phyloP scores from a whole-genome alignment of 257 asterid genomes.

The Cordia subcordata region DNA sequence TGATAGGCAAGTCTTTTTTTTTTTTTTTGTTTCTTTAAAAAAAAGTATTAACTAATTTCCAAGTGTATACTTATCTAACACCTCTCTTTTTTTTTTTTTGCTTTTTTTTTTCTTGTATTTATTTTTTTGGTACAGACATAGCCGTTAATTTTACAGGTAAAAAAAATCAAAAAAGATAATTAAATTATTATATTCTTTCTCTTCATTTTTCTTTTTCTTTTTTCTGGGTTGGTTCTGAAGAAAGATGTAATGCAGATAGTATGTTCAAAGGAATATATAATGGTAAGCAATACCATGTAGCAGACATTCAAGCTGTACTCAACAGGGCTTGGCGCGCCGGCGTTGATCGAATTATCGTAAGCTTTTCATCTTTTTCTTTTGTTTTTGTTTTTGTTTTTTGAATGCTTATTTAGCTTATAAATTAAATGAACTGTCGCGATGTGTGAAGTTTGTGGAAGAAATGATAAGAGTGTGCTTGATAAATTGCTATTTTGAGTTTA shows the following conservation, averaged over 20 bases:
- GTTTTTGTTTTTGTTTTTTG: too few species aligned
- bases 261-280: constrained; percentile 94
- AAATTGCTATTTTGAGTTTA: too few species aligned
- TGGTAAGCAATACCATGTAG: constrained; percentile 76
- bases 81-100: constrained; percentile 1
- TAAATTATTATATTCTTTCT: constrained; percentile 2
- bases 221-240: background rate
- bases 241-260: constrained; percentile 46
- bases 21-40: background rate
- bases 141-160: constrained; percentile 95
- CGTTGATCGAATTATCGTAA: constrained; percentile 83
- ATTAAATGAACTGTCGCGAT: too few species aligned
- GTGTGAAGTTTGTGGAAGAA: too few species aligned
- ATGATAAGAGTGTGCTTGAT: too few species aligned
- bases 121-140: constrained; percentile 49
- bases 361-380: constrained; percentile 1
- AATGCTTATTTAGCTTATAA: constrained; percentile 7
- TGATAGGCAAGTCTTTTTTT: constrained; percentile 58
- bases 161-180: background rate
- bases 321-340: constrained; percentile 96
- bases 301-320: constrained; percentile 79
- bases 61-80: background rate
- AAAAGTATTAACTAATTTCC: background rate
- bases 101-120: background rate
- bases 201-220: background rate